Evolutionary conservation across 371 early-diverging fungal species (phyloP), one percentile per base, ranked within the genome.

Genomic region (Mucor irregularis): DNA sequence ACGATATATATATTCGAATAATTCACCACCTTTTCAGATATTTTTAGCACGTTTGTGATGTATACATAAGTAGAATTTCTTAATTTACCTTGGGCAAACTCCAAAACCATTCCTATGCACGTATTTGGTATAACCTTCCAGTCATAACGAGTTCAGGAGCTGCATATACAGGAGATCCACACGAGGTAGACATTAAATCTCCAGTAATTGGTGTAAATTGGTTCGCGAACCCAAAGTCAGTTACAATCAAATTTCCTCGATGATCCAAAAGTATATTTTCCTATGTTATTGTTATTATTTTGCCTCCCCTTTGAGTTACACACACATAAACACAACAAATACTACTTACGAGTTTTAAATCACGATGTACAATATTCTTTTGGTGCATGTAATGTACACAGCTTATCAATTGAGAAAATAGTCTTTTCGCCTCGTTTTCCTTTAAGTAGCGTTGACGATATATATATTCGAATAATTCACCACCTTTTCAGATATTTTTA

Each of bases 171-270:
- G 99, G 99, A 24, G 94, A 93, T 9, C 99, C 99, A 67, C 99
- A 99, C 14, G 91, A 91, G 4, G 98, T 96, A 5, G 89, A 80
- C 87, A 97, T 88, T 42, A 96, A 74, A 58, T 92, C 90, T 50
- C 82, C 83, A 21, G 73, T 68, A n/a, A 76, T 71, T 35, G 71
- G 73, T 38, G 84, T 72, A 57, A 92, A 94, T 64, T 93, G 89
- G 72, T 99, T 99, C 13, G 98, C 97, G 68, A 99, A 97, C 5
- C 99, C 99, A 86, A 99, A 99, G 68, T 99, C 99, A 8, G 97
- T 98, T 58, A 99, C 93, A 61, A 96, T 92, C 25, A 99, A 87
- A 70, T 92, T 91, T 35, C 90, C 82, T 58, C 92, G 75, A 46
- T 84, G 80, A 81, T 96, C 96, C 49, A 95, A 74, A 44, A 97